A percentile compares a stretch with the other conserved stretches of the same genome.
Conservation (phyloP, 331 rosid genomes). For the Quercus tomentella region DNA sequence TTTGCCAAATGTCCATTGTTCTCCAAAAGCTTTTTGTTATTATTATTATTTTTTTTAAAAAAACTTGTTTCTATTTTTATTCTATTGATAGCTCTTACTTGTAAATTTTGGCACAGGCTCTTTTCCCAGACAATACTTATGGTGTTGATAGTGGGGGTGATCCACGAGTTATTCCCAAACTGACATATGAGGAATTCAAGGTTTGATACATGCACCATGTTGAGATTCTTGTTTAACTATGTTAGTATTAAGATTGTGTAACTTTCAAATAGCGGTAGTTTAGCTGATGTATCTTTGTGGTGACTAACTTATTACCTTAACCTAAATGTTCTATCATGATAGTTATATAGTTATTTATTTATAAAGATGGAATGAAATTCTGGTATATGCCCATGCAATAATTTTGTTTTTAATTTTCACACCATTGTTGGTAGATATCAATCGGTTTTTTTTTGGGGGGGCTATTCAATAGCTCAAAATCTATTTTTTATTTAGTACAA, state of each 20-base stretch:
- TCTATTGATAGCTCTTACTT: conserved; percentile 15
- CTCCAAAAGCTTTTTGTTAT: not conserved
- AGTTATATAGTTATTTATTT: not conserved
- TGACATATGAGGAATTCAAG: conserved; percentile 87
- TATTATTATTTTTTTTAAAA: not conserved
- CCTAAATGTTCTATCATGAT: not conserved
- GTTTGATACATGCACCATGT: conserved; percentile 35
- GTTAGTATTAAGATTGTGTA: not conserved
- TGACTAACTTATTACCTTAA: not conserved
- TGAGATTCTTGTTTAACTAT: not conserved
- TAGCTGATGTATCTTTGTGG: conserved; percentile 11
- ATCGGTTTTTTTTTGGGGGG: not conserved
- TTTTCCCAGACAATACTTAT: conserved; percentile 88
- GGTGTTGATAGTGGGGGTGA: conserved; percentile 99
- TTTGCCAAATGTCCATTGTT: not conserved
- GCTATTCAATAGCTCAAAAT: not conserved
- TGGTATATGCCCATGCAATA: not conserved
- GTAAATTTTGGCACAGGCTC: conserved; percentile 59
- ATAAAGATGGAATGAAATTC: not conserved
- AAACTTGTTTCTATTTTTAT: not conserved
- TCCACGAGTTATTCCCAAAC: conserved; percentile 84
- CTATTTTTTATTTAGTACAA: not conserved
- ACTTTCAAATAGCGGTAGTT: not conserved
- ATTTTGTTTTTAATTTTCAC: not conserved
- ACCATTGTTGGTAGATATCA: not conserved